Conservation (phyloP, 2,329 filamentous ascomycete genomes). For the Rhexocercosporidium sp. region DNA sequence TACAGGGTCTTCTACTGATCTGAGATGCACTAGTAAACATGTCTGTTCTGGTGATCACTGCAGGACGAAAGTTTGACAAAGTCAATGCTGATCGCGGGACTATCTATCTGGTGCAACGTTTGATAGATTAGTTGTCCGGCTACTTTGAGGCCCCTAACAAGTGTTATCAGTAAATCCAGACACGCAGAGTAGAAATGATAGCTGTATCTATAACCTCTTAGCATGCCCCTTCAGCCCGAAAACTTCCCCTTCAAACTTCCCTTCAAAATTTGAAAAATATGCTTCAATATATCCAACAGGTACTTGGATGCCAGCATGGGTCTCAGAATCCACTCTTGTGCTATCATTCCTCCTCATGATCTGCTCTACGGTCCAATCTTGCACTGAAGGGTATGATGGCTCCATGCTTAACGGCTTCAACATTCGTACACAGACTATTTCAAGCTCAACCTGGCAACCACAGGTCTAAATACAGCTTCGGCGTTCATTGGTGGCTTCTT, state of each 20-base stretch:
- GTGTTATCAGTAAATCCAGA: neutral
- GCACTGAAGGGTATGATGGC: constrained; percentile 33
- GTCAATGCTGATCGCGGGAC: neutral
- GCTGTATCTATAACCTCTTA: neutral
- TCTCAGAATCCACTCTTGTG: constrained; percentile 48
- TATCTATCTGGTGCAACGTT: neutral
- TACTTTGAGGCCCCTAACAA: neutral
- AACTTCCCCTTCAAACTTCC: neutral
- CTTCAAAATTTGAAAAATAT: constrained; percentile 33
- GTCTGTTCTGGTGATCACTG: too few relatives aligned
- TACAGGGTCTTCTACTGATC: too few relatives aligned
- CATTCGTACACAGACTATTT: constrained; percentile 64
- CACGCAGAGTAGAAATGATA: too few relatives aligned
- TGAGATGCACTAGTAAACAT: too few relatives aligned
- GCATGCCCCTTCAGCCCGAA: neutral
- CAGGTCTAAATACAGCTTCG: constrained; percentile 59
- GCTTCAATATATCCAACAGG: constrained; percentile 47
- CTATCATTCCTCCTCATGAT: constrained; percentile 49
- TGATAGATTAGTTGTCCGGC: neutral
- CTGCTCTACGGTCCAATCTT: constrained; percentile 49
- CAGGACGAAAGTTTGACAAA: too few relatives aligned
- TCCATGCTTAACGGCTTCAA: constrained; percentile 55
- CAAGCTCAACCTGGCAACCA: constrained; percentile 55
- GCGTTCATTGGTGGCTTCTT: constrained; percentile 58
- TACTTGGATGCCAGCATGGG: constrained; percentile 54